Evolutionary conservation across 495 filamentous ascomycete species (phyloP).

Genomic region (Wilcoxina mikolae): DNA sequence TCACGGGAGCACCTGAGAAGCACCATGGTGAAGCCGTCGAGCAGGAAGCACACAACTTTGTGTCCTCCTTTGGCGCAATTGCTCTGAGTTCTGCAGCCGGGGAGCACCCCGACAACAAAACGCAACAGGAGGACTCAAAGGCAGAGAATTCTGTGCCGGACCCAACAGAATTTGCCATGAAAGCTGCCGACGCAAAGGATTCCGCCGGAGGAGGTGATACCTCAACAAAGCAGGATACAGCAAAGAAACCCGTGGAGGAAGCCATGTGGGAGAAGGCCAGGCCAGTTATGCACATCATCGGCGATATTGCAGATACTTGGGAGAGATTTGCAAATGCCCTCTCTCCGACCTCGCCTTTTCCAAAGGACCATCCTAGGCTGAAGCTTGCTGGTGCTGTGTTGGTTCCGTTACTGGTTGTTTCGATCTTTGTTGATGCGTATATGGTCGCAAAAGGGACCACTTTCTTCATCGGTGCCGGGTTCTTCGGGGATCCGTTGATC

Average conservation of each 20-base stretch:
- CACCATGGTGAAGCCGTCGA: slow-evolving; percentile 80
- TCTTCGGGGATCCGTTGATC: slow-evolving; percentile 71
- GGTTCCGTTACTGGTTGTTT: slow-evolving; percentile 40
- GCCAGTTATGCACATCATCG: slow-evolving; percentile 60
- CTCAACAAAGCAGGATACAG: slow-evolving; percentile 52
- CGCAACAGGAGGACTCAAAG: slow-evolving; percentile 29
- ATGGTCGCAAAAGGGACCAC: slow-evolving; percentile 55
- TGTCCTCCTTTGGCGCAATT: slow-evolving; percentile 59
- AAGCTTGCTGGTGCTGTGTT: slow-evolving; percentile 46
- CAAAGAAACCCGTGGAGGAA: slow-evolving; percentile 66
- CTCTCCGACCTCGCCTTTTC: slow-evolving; percentile 65
- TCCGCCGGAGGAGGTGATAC: slow-evolving; percentile 36
- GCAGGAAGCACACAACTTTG: slow-evolving; percentile 67
- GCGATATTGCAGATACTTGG: slow-evolving; percentile 62
- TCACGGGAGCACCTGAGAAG: slow-evolving; percentile 69
- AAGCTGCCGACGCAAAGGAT: slow-evolving; percentile 41
- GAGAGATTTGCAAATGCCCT: slow-evolving; percentile 69
- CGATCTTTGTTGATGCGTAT: slow-evolving; percentile 53
- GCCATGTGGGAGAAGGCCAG: slow-evolving; percentile 63
- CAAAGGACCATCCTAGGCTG: slow-evolving; percentile 44
- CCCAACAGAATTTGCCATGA: slow-evolving; percentile 40
- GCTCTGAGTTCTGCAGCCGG: slow-evolving; percentile 62
- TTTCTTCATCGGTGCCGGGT: slow-evolving; percentile 52
- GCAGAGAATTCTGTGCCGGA: slow-evolving; percentile 43
- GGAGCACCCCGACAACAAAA: slow-evolving; percentile 42